Base-by-base conservation (phyloP, 371 early-diverging fungal species). In the Batrachochytrium dendrobatidis region DNA sequence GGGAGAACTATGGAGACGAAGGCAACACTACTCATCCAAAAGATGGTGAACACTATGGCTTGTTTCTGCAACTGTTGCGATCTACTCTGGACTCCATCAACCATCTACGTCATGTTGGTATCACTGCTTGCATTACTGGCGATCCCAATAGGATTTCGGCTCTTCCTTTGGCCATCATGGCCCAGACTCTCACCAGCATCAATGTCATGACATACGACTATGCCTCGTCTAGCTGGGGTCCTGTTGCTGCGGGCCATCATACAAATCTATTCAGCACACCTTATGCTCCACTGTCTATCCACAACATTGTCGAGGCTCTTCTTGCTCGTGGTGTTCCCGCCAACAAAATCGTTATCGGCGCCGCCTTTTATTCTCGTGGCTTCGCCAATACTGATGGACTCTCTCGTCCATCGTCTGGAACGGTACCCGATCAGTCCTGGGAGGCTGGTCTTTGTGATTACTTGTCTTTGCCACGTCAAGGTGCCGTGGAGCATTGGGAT, bases 371-470 rank as follows among this genome's bases (percentile, higher is more conserved):
- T 67, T 91, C 91, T 1, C 84, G 95, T 34, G 89, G 82, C 1
- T 95, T 93, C 68, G 77, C 79, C 53, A 85, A 89, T 60, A 92
- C 91, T 5, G 66, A 77, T 59, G 89, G 34, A 60, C 56, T 85
- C 1, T 83, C 83, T 1, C 61, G 74, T 12, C 71, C 71, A 7
- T 60, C 67, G 0, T 24, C 15, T 24, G 76, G 76, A 17, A 32
- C 66, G 46, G 54, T 72, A 43, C 72, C 25, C 81, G 85, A 71
- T 67, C 77, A 44, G 86, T 88, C 86, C 3, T 91, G 92, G 91
- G 93, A 94, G 67, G 76, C 77, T 49, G 94, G 94, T 0, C 67
- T 88, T 1, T 83, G 83, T 59, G 91, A 91, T 66, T 87, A 85
- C 68, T 85, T 84, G 64, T 54, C 65, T 6, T 64, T 91, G 44